These are phyloP conservation scores for Diaporthe velutina DNA, from an alignment of 2,329 filamentous ascomycete genomes.

Conservation along the genomic window DNA sequence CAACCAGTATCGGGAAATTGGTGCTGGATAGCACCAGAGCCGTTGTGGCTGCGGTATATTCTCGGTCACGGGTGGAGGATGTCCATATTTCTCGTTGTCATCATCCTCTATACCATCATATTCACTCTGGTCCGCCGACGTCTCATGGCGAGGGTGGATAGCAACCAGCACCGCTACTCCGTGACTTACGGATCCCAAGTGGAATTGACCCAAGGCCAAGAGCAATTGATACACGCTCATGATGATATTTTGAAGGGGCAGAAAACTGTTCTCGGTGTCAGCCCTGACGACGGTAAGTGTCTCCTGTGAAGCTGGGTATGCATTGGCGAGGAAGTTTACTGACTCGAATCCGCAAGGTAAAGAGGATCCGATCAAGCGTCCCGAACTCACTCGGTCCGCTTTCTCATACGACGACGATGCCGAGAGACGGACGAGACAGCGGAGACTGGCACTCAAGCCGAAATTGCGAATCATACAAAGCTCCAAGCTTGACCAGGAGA, in stretches of 20 bases:
- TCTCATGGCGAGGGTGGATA: slow-evolving; percentile 20
- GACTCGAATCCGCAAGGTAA: not conserved
- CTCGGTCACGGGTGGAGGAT: slow-evolving; percentile 37
- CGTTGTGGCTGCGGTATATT: slow-evolving; percentile 33
- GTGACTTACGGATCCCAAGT: slow-evolving; percentile 12
- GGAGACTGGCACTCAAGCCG: not conserved
- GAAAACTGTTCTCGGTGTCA: not conserved
- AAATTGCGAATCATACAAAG: slow-evolving; percentile 10
- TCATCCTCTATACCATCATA: slow-evolving; percentile 17
- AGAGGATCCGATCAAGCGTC: not conserved
- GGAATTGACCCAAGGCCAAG: slow-evolving; percentile 4
- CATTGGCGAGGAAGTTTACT: not conserved
- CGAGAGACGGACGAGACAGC: slow-evolving; percentile 2
- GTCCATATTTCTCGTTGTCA: not conserved
- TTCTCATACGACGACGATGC: slow-evolving; percentile 20
- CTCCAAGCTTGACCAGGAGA: slow-evolving; percentile 34
- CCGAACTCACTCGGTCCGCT: slow-evolving; percentile 7
- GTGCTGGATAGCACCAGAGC: slow-evolving; percentile 37
- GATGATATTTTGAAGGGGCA: slow-evolving; percentile 7
- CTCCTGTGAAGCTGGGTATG: not conserved
- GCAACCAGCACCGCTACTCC: slow-evolving; percentile 23
- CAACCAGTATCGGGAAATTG: slow-evolving; percentile 36
- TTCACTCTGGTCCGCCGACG: slow-evolving; percentile 24
- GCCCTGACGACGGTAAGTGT: not conserved
- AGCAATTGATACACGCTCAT: slow-evolving; percentile 20